A percentile compares a stretch with the other conserved stretches of the same genome.
Conservation (phyloP, 768 basidiomycete genomes). For the Lactarius vividus region DNA sequence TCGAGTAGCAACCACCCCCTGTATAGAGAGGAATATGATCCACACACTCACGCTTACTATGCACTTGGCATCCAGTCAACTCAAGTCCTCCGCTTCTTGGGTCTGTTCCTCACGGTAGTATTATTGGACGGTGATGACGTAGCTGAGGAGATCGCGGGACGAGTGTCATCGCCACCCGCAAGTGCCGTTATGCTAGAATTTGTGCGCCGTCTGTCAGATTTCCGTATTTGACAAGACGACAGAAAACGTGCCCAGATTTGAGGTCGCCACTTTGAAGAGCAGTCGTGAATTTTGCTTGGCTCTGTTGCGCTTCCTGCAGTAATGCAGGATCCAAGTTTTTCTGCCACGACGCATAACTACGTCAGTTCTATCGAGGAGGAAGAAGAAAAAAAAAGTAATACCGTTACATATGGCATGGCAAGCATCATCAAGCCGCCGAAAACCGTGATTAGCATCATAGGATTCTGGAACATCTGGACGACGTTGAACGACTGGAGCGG, state of each 20-base stretch:
- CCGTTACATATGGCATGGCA: conserved; percentile 74
- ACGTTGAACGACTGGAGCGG: conserved; percentile 72
- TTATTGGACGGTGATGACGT: conserved; percentile 14
- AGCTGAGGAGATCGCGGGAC: conserved; percentile 16
- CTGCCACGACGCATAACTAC: conserved; percentile 36
- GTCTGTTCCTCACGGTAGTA: conserved; percentile 9
- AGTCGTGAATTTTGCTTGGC: conserved; percentile 54
- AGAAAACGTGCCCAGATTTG: conserved; percentile 32
- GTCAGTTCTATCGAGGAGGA: background rate
- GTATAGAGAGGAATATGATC: background rate
- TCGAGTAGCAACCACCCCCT: background rate
- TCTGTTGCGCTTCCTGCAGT: conserved; percentile 59
- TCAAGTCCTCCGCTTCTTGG: conserved; percentile 20
- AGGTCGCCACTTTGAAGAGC: conserved; percentile 58
- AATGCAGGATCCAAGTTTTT: conserved; percentile 75
- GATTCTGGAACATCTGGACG: conserved; percentile 72
- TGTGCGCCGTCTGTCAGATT: background rate
- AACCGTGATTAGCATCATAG: conserved; percentile 82
- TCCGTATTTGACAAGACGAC: background rate
- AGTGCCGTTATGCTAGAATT: conserved; percentile 16
- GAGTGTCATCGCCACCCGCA: conserved; percentile 9
- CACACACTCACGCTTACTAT: conserved; percentile 3
- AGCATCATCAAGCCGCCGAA: conserved; percentile 64
- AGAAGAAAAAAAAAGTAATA: conserved; percentile 33
- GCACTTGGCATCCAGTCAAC: background rate